A percentile compares a stretch with the other conserved stretches of the same genome.
Evolutionary conservation across 257 asterid genomes (phyloP).

Genomic region (Nicotiana tabacum): DNA sequence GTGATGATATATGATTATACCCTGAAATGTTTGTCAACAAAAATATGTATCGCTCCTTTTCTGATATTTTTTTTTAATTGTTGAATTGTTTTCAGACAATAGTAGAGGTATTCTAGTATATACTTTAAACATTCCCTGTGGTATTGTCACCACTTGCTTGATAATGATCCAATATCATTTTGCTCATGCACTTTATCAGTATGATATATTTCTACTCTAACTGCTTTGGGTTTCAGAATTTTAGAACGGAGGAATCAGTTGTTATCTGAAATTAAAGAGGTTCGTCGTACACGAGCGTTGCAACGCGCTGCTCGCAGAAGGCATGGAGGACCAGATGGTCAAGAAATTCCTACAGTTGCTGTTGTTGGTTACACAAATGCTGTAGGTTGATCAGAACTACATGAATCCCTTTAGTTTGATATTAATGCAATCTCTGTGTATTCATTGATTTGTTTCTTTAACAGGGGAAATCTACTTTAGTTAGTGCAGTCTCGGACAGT

Average conservation of each 20-base stretch:
- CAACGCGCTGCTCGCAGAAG: conserved; percentile 88
- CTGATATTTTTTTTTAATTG: background rate
- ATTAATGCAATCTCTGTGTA: conserved; percentile 6
- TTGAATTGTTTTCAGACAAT: background rate
- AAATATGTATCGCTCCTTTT: background rate
- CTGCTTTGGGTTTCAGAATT: conserved; percentile 48
- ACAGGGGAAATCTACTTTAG: conserved; percentile 94
- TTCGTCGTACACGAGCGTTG: conserved; percentile 82
- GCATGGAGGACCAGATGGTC: conserved; percentile 56
- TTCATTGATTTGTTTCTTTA: conserved; percentile 15
- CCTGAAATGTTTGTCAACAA: background rate
- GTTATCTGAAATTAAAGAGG: conserved; percentile 79
- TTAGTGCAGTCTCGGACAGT: conserved; percentile 73
- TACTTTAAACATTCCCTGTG: background rate
- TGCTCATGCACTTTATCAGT: background rate
- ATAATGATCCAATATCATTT: background rate
- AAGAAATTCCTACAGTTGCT: conserved; percentile 78
- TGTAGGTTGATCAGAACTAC: conserved; percentile 42
- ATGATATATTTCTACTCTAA: background rate
- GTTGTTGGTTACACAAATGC: conserved; percentile 98
- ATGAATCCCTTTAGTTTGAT: conserved; percentile 15
- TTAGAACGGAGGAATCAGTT: conserved; percentile 69
- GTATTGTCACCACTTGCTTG: background rate
- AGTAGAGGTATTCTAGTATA: background rate
- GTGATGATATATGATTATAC: background rate